phyloP scores from a whole-genome alignment of 75 land plant genomes.

The Sequoiadendron giganteum region DNA sequence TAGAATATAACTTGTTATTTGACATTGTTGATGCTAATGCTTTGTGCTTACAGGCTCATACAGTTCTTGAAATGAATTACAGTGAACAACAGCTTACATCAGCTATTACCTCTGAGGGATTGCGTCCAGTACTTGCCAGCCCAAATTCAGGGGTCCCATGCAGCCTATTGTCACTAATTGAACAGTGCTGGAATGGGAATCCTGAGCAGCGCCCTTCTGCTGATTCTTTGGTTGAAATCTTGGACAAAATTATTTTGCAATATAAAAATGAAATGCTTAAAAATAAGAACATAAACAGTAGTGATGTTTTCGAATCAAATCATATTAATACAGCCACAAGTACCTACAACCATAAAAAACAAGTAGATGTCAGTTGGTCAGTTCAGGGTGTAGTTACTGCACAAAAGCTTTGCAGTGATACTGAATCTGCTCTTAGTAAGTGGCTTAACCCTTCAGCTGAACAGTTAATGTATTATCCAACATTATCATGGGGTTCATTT shows the following conservation, averaged over 20 bases:
- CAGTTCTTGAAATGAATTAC: slow-evolving; percentile 96
- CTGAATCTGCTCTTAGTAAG: slow-evolving; percentile 3
- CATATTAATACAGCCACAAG: background rate
- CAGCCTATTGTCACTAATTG: slow-evolving; percentile 50
- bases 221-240: slow-evolving; percentile 48
- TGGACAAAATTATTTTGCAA: slow-evolving; percentile 36
- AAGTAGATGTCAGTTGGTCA: slow-evolving; percentile 58
- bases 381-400: slow-evolving; percentile 33
- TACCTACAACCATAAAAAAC: slow-evolving; percentile 20
- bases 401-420: slow-evolving; percentile 6
- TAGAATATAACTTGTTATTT: background rate
- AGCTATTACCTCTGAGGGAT: slow-evolving; percentile 75
- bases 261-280: slow-evolving; percentile 9
- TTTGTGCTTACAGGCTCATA: slow-evolving; percentile 70
- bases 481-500: slow-evolving; percentile 83
- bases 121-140: slow-evolving; percentile 77
- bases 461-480: slow-evolving; percentile 42
- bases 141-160: slow-evolving; percentile 55
- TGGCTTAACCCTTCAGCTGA: slow-evolving; percentile 31
- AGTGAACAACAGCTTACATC: slow-evolving; percentile 94
- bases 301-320: slow-evolving; percentile 10
- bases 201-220: slow-evolving; percentile 71
- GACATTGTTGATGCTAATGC: slow-evolving; percentile 1
- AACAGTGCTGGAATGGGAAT: slow-evolving; percentile 79
- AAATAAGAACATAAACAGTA: slow-evolving; percentile 12